A percentile compares a stretch with the other conserved stretches of the same genome.
These are phyloP conservation scores for Mycena vulgaris DNA, from an alignment of 768 basidiomycete species.

Conservation along the genomic window DNA sequence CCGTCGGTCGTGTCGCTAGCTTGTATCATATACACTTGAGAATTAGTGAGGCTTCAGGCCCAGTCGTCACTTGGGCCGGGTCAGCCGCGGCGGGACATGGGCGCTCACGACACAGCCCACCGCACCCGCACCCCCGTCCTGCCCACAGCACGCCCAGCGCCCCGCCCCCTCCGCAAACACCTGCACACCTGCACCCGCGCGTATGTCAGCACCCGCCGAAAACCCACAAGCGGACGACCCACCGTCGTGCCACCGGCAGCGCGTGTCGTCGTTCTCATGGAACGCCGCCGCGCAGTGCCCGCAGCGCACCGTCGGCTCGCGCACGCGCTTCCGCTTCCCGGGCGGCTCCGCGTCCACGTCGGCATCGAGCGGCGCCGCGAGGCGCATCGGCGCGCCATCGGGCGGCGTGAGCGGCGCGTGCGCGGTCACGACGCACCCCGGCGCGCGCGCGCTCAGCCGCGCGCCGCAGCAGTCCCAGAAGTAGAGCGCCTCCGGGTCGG, in stretches of 20 bases:
- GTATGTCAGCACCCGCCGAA: background rate
- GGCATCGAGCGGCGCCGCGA: background rate
- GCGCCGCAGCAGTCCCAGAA: conserved; percentile 29
- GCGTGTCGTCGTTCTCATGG: background rate
- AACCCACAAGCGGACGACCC: background rate
- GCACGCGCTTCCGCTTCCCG: background rate
- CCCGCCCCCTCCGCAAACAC: background rate
- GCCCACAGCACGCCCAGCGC: conserved; percentile 1
- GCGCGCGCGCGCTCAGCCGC: background rate
- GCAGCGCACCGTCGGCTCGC: background rate
- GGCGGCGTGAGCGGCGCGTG: conserved; percentile 11
- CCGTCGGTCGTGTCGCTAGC: no score
- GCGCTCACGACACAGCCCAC: background rate
- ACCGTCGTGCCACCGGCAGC: conserved; percentile 4
- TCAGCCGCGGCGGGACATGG: background rate
- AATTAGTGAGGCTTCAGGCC: no score
- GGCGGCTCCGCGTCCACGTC: background rate
- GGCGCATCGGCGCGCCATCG: background rate
- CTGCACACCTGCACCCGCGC: background rate
- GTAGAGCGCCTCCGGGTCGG: background rate
- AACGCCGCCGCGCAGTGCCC: background rate
- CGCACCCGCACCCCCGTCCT: background rate
- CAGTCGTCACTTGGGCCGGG: background rate
- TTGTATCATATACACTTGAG: no score
- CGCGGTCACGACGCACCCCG: conserved; percentile 5